Percentiles rank a stretch among this genome's conserved stretches.
Conservation (phyloP, 805 yeast genomes). For the Wickerhamiella brachini region DNA sequence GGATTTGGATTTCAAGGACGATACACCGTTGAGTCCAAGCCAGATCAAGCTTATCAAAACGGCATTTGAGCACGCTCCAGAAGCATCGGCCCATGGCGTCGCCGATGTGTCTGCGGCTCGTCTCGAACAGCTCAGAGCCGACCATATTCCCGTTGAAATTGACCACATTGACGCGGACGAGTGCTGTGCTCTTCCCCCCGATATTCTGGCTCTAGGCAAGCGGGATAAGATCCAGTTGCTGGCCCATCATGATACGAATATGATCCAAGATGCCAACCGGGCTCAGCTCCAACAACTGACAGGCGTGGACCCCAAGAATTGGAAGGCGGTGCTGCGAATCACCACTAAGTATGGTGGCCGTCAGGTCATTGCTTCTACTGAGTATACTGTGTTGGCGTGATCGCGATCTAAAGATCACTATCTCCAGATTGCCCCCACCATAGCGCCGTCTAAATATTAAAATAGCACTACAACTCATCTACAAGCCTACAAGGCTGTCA, state of each 20-base stretch:
- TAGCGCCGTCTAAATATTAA: too few species aligned
- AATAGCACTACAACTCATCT: too few species aligned
- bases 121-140: background rate
- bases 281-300: background rate
- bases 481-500: background rate
- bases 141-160: constrained; percentile 5
- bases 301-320: background rate
- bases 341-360: constrained; percentile 14
- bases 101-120: constrained; percentile 5
- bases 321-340: constrained; percentile 13
- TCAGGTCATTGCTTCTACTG: constrained; percentile 16
- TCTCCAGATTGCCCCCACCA: too few species aligned
- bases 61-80: background rate
- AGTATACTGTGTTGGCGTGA: constrained; percentile 8
- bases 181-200: constrained; percentile 26
- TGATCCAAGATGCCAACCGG: constrained; percentile 4
- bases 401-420: too few species aligned
- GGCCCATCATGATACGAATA: constrained; percentile 25
- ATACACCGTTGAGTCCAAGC: background rate
- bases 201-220: constrained; percentile 19
- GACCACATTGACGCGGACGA: constrained; percentile 25
- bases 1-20: constrained; percentile 1
- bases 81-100: constrained; percentile 8
- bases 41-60: background rate
- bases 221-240: constrained; percentile 19